phyloP scores from a whole-genome alignment of 2,329 filamentous ascomycete genomes.

The Trichoderma guizhouense region DNA sequence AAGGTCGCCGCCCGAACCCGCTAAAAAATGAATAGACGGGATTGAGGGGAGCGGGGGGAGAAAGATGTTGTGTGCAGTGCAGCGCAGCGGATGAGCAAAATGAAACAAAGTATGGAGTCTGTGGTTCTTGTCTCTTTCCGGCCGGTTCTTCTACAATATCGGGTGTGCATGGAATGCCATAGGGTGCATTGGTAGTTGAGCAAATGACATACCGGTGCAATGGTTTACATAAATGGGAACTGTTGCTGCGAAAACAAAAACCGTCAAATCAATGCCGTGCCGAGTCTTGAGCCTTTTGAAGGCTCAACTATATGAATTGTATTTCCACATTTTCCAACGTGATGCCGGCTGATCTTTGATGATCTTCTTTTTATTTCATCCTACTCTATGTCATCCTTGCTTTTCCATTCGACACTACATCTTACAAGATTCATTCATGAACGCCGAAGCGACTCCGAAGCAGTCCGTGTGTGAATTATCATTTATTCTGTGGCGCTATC shows the following conservation, averaged over 20 bases:
- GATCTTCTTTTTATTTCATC: neutral
- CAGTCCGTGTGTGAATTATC: neutral
- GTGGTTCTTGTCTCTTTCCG: slow-evolving; percentile 44
- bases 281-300: neutral
- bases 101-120: slow-evolving; percentile 31
- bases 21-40: slow-evolving; percentile 41
- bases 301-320: neutral
- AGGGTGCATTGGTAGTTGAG: slow-evolving; percentile 43
- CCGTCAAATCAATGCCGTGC: neutral
- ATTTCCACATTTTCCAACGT: neutral
- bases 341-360: neutral
- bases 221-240: slow-evolving; percentile 23
- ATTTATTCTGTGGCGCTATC: neutral
- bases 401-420: neutral
- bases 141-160: slow-evolving; percentile 42
- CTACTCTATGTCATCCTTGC: neutral
- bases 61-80: neutral
- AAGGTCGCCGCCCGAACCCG: slow-evolving; percentile 86
- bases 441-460: neutral
- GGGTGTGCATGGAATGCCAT: slow-evolving; percentile 41
- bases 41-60: neutral
- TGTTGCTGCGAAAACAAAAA: slow-evolving; percentile 11
- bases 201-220: slow-evolving; percentile 38
- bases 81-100: slow-evolving; percentile 8
- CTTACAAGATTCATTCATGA: neutral